Evolutionary conservation across 2,329 filamentous ascomycete genomes (phyloP).

Genomic region (Pseudogymnoascus sp.): DNA sequence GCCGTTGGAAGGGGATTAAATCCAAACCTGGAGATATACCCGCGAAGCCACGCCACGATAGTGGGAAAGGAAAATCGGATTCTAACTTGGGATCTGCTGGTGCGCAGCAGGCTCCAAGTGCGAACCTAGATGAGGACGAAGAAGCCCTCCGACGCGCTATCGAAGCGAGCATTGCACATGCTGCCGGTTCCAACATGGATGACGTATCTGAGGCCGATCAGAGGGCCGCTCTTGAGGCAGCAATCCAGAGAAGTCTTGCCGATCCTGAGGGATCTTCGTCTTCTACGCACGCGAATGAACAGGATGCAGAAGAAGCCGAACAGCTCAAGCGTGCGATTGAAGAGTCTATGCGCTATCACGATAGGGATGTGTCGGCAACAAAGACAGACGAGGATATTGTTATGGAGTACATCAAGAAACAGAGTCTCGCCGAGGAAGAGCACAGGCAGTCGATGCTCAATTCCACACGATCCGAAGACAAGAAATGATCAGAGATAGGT

Average conservation of each 20-base stretch:
- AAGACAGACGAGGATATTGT: slow-evolving; percentile 64
- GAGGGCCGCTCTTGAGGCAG: slow-evolving; percentile 47
- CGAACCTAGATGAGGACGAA: slow-evolving; percentile 22
- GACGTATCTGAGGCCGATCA: slow-evolving; percentile 45
- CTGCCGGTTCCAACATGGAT: slow-evolving; percentile 21
- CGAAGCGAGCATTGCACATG: slow-evolving; percentile 40
- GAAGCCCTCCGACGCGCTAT: slow-evolving; percentile 43
- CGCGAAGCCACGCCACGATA: slow-evolving; percentile 48
- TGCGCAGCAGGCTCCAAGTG: slow-evolving; percentile 28
- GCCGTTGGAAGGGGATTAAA: slow-evolving; percentile 55
- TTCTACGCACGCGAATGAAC: slow-evolving; percentile 18
- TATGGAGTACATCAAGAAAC: slow-evolving; percentile 69
- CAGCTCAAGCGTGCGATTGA: slow-evolving; percentile 37
- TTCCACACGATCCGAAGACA: neutral
- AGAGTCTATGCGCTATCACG: slow-evolving; percentile 29
- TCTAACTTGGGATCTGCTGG: neutral
- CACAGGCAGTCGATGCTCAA: slow-evolving; percentile 21
- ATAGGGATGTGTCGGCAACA: slow-evolving; percentile 29
- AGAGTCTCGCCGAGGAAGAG: slow-evolving; percentile 64
- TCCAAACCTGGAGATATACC: slow-evolving; percentile 34
- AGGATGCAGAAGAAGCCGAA: slow-evolving; percentile 28
- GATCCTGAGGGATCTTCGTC: slow-evolving; percentile 14
- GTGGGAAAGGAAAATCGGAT: slow-evolving; percentile 21
- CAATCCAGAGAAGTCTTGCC: slow-evolving; percentile 44
- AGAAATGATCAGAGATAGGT: neutral